Evolutionary conservation across 176 grass and related monocot genomes (phyloP).

Genomic region (Avena atlantica): DNA sequence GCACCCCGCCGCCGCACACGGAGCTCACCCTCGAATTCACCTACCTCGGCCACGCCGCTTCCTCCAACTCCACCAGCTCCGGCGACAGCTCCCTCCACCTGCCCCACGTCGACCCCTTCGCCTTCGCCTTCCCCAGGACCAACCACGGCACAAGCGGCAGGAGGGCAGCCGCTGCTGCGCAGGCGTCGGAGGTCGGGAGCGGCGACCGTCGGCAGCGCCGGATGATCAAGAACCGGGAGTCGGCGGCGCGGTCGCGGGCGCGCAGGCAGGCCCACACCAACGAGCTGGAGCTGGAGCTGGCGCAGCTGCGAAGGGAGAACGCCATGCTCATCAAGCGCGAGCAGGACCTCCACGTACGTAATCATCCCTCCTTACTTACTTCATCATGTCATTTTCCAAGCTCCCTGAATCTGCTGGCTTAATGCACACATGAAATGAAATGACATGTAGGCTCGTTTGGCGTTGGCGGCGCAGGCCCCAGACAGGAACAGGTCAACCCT

Average conservation of each 20-base stretch:
- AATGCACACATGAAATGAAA: no score
- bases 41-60: slow-evolving; percentile 6
- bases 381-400: neutral
- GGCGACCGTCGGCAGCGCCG: slow-evolving; percentile 35
- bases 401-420: neutral
- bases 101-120: neutral
- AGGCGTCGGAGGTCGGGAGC: neutral
- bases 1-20: slow-evolving; percentile 16
- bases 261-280: slow-evolving; percentile 46
- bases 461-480: slow-evolving; percentile 17
- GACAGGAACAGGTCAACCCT: neutral
- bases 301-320: slow-evolving; percentile 32
- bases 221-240: slow-evolving; percentile 59
- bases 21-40: slow-evolving; percentile 43
- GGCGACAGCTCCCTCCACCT: slow-evolving; percentile 5
- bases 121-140: neutral
- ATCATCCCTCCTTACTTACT: no score
- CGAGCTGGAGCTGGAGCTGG: slow-evolving; percentile 40
- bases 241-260: slow-evolving; percentile 44
- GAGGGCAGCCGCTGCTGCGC: neutral
- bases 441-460: slow-evolving; percentile 27
- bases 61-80: slow-evolving; percentile 28
- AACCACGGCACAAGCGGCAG: neutral
- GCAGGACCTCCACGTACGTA: slow-evolving; percentile 20
- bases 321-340: slow-evolving; percentile 22